phyloP scores from a whole-genome alignment of 192 early-diverging fungal species.

The Entomortierella chlamydospora region DNA sequence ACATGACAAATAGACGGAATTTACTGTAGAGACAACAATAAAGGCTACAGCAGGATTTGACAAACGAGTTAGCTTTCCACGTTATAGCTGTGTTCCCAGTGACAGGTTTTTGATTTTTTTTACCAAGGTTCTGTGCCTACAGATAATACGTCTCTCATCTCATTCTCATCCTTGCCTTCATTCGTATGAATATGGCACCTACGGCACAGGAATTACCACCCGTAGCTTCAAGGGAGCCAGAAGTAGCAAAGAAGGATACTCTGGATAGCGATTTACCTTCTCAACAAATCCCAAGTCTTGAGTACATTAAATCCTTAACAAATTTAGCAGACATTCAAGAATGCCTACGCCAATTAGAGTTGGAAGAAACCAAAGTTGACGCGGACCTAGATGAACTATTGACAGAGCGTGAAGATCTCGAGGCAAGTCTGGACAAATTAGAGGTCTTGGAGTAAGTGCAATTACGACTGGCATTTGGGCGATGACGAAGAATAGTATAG shows the following conservation, averaged over 20 bases:
- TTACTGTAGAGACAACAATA: no score
- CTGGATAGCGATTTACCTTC: neutral
- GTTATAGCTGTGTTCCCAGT: no score
- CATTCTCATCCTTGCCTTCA: neutral
- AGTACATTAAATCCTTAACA: slow-evolving; percentile 63
- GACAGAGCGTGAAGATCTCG: slow-evolving; percentile 57
- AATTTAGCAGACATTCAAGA: slow-evolving; percentile 72
- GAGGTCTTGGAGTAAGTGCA: slow-evolving; percentile 63
- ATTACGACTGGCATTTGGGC: neutral
- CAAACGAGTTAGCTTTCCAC: no score
- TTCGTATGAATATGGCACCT: slow-evolving; percentile 6
- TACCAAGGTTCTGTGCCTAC: no score
- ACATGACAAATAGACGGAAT: no score
- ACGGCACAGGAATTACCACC: slow-evolving; percentile 9
- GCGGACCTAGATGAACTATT: slow-evolving; percentile 67
- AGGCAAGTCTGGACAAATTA: slow-evolving; percentile 63
- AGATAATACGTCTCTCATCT: neutral
- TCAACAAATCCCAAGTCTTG: slow-evolving; percentile 10
- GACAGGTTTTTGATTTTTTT: no score
- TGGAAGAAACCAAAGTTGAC: slow-evolving; percentile 75
- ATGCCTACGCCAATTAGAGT: slow-evolving; percentile 66
- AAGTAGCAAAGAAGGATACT: neutral
- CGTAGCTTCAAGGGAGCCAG: neutral
- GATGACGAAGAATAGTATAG: no score
- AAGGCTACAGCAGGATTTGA: no score